Evolutionary conservation across 352 stramenopile genomes (phyloP), one percentile per base, ranked within the genome.

Genomic region (Phytophthora litchii): DNA sequence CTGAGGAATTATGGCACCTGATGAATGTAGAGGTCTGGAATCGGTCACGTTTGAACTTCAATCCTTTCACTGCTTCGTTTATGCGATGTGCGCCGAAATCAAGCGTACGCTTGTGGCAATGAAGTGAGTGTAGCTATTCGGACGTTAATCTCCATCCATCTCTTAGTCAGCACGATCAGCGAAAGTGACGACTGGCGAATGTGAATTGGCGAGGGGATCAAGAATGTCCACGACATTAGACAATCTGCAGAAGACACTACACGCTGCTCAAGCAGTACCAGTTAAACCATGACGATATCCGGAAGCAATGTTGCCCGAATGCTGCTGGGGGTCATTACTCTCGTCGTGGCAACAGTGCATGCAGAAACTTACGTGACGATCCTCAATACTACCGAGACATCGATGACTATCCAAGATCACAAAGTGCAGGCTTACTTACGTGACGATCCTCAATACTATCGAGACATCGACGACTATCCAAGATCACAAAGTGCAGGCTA

Each of bases 381-480:
- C n/a, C 4, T 20, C 29, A 34, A 29, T 14, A 29, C 1, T 11
- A 16, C 3, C 13, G 42, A 16, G 13, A 49, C 23, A 25, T 23
- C 10, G 17, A 27, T 29, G 29, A 29, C 44, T 25, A 49, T 51
- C 44, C 44, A 40, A 51, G 27, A 40, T 19, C 44, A 51, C n/a
- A 10, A 51, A 51, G 44, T 51, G 10, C 29, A 29, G 44, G 16
- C 9, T 16, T 6, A 51, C 44, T 12, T 40, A 51, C 27, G 27
- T 51, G 29, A 51, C 17, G 29, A 27, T 51, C n/a, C 4, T 20
- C 29, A 34, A 29, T 14, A 29, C 1, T 11, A 16, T 9, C 13
- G 42, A 16, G 13, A 49, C 23, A 25, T 23, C 10, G 17, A 27
- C 17, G 29, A 29, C 44, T 25, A 49, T 51, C 44, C 44, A 40